phyloP scores from a whole-genome alignment of 2,329 filamentous ascomycete genomes.

The Ceratocystis colombiana region DNA sequence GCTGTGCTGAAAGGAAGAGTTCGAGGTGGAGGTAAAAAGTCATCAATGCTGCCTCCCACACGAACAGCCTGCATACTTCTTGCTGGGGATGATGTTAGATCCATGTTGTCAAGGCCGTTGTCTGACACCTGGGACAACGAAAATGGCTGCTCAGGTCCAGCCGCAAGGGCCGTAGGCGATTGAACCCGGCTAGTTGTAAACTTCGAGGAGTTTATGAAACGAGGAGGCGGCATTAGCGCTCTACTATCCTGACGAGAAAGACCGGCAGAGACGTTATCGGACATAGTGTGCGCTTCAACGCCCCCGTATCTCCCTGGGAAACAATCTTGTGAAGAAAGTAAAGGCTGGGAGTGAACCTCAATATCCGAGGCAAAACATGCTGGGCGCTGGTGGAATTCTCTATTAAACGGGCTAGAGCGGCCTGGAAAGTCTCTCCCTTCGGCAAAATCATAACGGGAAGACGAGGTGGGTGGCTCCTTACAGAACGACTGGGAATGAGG shows the following conservation, averaged over 20 bases:
- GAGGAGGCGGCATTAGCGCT: constrained; percentile 1
- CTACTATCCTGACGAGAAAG: constrained; percentile 8
- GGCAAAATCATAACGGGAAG: not conserved
- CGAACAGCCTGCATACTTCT: no score
- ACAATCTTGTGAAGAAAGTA: constrained; percentile 3
- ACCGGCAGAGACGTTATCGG: not conserved
- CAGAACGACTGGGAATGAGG: not conserved
- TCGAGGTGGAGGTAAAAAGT: constrained; percentile 22
- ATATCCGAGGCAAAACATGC: not conserved
- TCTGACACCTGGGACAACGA: not conserved
- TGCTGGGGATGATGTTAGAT: not conserved
- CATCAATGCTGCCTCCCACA: constrained; percentile 13
- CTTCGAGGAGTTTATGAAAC: not conserved
- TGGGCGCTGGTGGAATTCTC: not conserved
- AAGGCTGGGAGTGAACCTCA: not conserved
- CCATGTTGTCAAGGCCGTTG: not conserved
- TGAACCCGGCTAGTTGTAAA: not conserved
- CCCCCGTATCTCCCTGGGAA: not conserved
- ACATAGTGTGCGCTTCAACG: not conserved
- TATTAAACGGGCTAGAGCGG: constrained; percentile 6
- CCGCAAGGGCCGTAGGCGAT: not conserved
- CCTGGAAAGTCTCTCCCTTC: not conserved
- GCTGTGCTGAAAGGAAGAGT: constrained; percentile 19
- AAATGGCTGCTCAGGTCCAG: not conserved
- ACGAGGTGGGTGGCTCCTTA: not conserved